Conservation (phyloP, 495 filamentous ascomycete species). For the Aspergillus avenaceus region DNA sequence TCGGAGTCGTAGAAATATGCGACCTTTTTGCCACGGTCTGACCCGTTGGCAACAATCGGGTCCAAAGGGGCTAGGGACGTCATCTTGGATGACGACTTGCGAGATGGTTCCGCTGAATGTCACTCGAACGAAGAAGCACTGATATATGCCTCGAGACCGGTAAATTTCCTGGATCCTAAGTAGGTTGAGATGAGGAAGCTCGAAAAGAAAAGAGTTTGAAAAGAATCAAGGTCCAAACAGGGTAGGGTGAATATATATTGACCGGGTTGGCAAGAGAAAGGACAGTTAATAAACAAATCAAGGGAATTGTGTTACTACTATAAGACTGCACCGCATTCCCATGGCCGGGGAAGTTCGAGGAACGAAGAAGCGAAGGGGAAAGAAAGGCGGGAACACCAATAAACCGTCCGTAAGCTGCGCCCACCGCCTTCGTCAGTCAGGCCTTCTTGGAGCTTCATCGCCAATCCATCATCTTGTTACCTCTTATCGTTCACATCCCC, state of each 20-base stretch:
- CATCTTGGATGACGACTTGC: conserved; percentile 24
- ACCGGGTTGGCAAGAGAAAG: neutral
- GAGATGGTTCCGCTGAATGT: conserved; percentile 1
- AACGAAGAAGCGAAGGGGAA: conserved; percentile 15
- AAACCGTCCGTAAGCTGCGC: conserved; percentile 10
- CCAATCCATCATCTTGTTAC: conserved; percentile 2
- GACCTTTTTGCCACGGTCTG: conserved; percentile 67
- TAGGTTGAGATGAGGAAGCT: no score
- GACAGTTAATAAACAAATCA: conserved; percentile 3
- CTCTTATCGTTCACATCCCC: conserved; percentile 12
- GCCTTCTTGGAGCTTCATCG: conserved; percentile 11
- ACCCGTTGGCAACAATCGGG: conserved; percentile 42
- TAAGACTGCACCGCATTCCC: conserved; percentile 12
- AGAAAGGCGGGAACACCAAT: conserved; percentile 14
- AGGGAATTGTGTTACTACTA: conserved; percentile 1
- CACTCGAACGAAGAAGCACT: neutral
- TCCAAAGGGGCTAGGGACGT: conserved; percentile 52
- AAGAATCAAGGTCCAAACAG: no score
- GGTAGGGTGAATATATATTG: no score
- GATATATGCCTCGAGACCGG: conserved; percentile 5
- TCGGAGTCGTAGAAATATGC: conserved; percentile 98
- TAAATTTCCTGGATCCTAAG: conserved; percentile 17
- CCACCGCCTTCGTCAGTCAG: conserved; percentile 27
- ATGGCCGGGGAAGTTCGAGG: conserved; percentile 9
- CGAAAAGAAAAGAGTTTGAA: no score